These are phyloP conservation scores for Neurospora sp. DNA, from an alignment of 495 filamentous ascomycete species.

Conservation along the genomic window DNA sequence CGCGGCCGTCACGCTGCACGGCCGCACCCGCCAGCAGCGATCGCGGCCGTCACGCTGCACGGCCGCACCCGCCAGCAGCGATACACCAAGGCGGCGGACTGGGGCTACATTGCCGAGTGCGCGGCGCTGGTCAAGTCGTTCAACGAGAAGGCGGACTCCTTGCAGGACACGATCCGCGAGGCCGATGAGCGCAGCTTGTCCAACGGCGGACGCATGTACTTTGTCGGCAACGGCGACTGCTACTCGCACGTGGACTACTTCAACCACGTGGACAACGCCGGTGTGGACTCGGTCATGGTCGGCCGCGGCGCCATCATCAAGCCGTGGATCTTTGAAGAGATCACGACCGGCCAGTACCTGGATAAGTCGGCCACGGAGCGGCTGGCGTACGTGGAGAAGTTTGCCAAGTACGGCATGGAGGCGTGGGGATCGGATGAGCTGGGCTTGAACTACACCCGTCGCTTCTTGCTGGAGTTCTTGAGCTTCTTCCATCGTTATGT, in stretches of 20 bases:
- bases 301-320: constrained; percentile 88
- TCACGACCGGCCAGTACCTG: constrained; percentile 79
- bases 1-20: too few relatives aligned
- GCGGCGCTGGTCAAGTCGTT: constrained; percentile 72
- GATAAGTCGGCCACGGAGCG: constrained; percentile 89
- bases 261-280: constrained; percentile 60
- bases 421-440: constrained; percentile 92
- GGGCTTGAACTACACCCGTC: constrained; percentile 75
- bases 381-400: constrained; percentile 75
- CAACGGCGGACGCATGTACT: constrained; percentile 63
- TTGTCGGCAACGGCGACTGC: constrained; percentile 93
- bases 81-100: constrained; percentile 82
- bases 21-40: too few relatives aligned
- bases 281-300: constrained; percentile 85
- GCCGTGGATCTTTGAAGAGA: constrained; percentile 97
- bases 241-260: constrained; percentile 88
- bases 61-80: constrained; percentile 88
- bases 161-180: constrained; percentile 67
- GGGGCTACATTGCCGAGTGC: constrained; percentile 86
- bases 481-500: constrained; percentile 88
- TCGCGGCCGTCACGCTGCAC: constrained; percentile 87
- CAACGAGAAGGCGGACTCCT: constrained; percentile 49
- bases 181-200: constrained; percentile 54
- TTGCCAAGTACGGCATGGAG: constrained; percentile 80
- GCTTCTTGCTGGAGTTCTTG: constrained; percentile 91